Base-by-base conservation (phyloP, 164 flowering plant genomes). In the Magnolia sinica region DNA sequence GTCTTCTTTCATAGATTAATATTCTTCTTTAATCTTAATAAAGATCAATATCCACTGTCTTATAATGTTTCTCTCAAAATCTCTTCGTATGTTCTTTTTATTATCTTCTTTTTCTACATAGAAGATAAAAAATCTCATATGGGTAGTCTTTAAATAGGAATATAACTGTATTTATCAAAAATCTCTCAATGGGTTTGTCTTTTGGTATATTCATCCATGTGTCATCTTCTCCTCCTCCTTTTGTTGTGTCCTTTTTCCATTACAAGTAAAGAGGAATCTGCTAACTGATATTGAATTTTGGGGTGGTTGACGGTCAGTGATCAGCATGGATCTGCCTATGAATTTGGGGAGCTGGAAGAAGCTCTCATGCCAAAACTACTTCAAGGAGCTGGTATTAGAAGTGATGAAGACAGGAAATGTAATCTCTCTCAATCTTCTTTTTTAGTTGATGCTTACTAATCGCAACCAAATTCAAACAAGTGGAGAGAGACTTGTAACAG, bases 271-370 rank as follows among this genome's bases (percentile, higher is more conserved):
- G 9, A 55, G 18, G 18, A 10, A 24, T 61, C 52, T 76, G 75
- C 74, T 71, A 73, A 76, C 55, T 77, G 49, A 79, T 67, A 55
- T 71, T 73, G 24, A 74, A 75, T 27, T 80, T 76, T 55, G 61
- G 58, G 68, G 14, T 68, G 14, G 61, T 74, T 69, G 74, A 65
- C 63, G 64, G n/a, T 49, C 77, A 96, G 97, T 27, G 87, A 90
- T 82, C 93, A 89, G 83, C 92, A 87, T 81, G 92, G 94, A 79
- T 82, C 95, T 66, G 81, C 89, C 77, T 94, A 89, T 84, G 97
- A 88, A 87, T 96, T 91, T 84, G 98, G 97, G 65, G 99, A 89
- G 91, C 85, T 96, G 49, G 97, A 94, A 83, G 92, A 93, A 73
- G 98, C 97, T 59, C 91, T 93, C 77, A 90, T 87, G 23, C 88